Conservation (phyloP, 2,329 filamentous ascomycete genomes). For the Elsinoe australis region DNA sequence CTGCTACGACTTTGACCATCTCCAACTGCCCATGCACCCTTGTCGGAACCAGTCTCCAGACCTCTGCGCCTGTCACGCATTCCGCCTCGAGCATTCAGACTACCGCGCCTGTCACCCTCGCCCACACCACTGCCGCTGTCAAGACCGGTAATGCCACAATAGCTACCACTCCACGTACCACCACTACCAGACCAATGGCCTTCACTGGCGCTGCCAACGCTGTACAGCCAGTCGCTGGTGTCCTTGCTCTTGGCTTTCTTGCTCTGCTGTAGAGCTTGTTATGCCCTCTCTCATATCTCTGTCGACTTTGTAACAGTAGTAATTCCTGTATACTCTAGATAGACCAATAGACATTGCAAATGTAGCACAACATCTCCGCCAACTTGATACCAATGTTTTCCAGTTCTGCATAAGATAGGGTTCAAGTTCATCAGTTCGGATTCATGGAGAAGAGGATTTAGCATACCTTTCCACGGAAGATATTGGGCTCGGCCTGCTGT, state of each 20-base stretch:
- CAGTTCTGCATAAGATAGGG: no score
- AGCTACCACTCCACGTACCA: constrained; percentile 4
- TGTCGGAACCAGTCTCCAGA: not conserved
- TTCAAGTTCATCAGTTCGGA: no score
- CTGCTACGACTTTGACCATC: constrained; percentile 18
- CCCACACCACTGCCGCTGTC: constrained; percentile 3
- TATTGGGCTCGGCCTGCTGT: no score
- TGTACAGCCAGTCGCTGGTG: not conserved
- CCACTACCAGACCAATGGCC: not conserved
- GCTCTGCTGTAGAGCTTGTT: constrained; percentile 7
- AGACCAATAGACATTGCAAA: no score
- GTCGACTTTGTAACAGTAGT: no score
- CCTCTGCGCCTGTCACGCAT: not conserved
- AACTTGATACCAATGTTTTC: no score
- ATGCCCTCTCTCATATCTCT: no score
- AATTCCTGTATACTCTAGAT: no score
- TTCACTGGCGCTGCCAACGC: constrained; percentile 7
- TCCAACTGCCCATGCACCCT: constrained; percentile 16
- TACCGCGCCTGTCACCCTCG: not conserved
- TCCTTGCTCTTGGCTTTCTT: not conserved
- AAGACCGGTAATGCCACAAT: not conserved
- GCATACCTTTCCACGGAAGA: no score
- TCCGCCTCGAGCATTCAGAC: not conserved
- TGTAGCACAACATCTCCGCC: no score
- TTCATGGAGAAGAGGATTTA: no score